phyloP scores from a whole-genome alignment of 345 rosid species.

The Turritis glabra region DNA sequence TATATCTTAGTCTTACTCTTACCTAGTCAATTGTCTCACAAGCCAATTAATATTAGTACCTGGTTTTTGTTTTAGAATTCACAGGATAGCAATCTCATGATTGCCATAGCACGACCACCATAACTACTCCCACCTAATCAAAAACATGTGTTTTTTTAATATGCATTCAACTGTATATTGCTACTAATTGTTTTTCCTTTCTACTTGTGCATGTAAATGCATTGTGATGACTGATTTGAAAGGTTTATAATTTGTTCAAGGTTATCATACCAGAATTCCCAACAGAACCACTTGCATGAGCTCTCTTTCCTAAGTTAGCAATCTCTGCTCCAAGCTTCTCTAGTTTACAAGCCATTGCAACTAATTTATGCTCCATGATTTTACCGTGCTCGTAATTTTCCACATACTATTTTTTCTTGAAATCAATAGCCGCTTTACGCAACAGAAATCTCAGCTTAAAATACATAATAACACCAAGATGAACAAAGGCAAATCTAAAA shows the following conservation, averaged over 20 bases:
- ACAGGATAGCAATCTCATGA: slow-evolving; percentile 69
- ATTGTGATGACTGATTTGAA: slow-evolving; percentile 6
- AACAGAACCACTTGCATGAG: slow-evolving; percentile 53
- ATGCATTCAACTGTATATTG: too few species aligned
- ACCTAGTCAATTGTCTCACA: too few species aligned
- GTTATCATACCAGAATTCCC: slow-evolving; percentile 53
- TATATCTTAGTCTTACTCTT: too few species aligned
- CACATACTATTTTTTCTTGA: slow-evolving; percentile 94
- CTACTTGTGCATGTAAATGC: not conserved
- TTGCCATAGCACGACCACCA: slow-evolving; percentile 56
- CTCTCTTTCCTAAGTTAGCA: slow-evolving; percentile 82
- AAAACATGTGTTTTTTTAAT: not conserved
- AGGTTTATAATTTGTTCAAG: not conserved
- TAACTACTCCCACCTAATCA: slow-evolving; percentile 52
- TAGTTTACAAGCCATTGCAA: slow-evolving; percentile 88
- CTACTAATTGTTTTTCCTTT: not conserved
- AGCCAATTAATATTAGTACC: too few species aligned
- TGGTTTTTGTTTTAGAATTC: too few species aligned
- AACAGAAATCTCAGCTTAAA: too few species aligned
- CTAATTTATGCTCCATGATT: slow-evolving; percentile 85
- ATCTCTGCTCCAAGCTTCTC: slow-evolving; percentile 95
- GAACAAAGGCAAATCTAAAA: too few species aligned
- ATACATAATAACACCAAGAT: too few species aligned
- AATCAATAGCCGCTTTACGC: too few species aligned
- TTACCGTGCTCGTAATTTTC: slow-evolving; percentile 93